These are phyloP conservation scores for Urtica urens DNA, from an alignment of 306 rosid genomes.

Conservation along the genomic window DNA sequence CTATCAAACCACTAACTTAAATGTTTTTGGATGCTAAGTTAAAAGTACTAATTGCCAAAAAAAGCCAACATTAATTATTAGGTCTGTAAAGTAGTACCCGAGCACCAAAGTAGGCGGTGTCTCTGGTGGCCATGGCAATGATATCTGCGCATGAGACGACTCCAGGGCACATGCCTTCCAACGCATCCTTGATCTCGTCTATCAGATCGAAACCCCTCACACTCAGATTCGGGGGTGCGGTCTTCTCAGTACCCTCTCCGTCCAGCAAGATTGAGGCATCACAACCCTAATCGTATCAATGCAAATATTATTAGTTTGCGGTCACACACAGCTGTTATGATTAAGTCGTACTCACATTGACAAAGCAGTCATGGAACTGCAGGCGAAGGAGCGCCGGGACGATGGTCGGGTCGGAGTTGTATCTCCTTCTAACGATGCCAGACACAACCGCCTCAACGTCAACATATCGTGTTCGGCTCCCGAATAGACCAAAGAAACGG, in stretches of 20 bases:
- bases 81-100: too few species aligned
- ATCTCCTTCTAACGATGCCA: not conserved
- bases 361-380: constrained; percentile 7
- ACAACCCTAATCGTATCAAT: constrained; percentile 1
- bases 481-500: not conserved
- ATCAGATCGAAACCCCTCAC: not conserved
- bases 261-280: not conserved
- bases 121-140: not conserved
- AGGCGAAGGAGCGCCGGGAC: not conserved
- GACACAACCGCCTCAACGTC: not conserved
- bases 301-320: not conserved
- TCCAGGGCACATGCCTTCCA: not conserved
- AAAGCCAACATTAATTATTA: too few species aligned
- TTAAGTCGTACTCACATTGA: constrained; percentile 1
- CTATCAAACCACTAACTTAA: too few species aligned
- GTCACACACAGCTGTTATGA: too few species aligned
- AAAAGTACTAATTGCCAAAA: too few species aligned
- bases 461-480: not conserved
- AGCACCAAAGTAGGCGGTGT: not conserved
- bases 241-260: not conserved
- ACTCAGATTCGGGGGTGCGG: not conserved
- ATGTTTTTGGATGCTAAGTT: too few species aligned
- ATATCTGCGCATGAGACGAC: constrained; percentile 1
- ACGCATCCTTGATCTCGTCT: not conserved
- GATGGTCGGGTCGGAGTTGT: not conserved